A percentile compares a stretch with the other conserved stretches of the same genome.
These are phyloP conservation scores for Lumnitzera racemosa DNA, from an alignment of 345 rosid species.

Conservation along the genomic window DNA sequence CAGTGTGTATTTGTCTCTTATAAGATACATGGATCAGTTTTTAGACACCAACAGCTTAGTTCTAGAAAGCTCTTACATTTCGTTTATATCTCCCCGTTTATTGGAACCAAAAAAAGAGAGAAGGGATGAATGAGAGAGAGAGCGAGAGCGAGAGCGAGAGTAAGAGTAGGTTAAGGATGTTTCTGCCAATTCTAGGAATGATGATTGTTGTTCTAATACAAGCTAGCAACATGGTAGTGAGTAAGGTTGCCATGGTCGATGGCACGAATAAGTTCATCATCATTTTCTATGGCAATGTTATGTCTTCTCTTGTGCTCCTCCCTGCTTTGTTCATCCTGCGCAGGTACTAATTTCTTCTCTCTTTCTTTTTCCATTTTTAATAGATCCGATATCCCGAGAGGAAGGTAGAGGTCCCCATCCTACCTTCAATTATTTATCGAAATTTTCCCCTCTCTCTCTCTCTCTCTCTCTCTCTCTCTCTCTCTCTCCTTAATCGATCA, in stretches of 20 bases:
- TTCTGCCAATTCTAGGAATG: constrained; percentile 31
- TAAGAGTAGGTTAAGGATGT: not conserved
- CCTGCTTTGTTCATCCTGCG: constrained; percentile 33
- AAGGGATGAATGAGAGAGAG: not conserved
- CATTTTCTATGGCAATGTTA: constrained; percentile 29
- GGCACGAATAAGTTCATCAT: constrained; percentile 41
- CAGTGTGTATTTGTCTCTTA: no score
- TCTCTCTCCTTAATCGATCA: no score
- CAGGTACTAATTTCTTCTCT: constrained; percentile 18
- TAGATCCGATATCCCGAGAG: no score
- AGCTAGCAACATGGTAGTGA: constrained; percentile 20
- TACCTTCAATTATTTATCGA: no score
- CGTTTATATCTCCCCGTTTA: no score
- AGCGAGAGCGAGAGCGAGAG: not conserved
- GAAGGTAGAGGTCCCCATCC: no score
- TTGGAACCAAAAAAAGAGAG: not conserved
- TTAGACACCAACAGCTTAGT: no score
- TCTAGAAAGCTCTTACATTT: no score
- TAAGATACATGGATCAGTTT: no score
- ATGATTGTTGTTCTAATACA: constrained; percentile 25
- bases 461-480: no score
- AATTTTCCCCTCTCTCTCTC: no score
- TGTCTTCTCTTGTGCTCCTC: constrained; percentile 36
- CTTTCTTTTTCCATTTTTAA: not conserved
- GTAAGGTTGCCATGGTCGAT: constrained; percentile 35